Base-by-base conservation (phyloP, 768 basidiomycete species). In the Termitomyces bulborhizus region DNA sequence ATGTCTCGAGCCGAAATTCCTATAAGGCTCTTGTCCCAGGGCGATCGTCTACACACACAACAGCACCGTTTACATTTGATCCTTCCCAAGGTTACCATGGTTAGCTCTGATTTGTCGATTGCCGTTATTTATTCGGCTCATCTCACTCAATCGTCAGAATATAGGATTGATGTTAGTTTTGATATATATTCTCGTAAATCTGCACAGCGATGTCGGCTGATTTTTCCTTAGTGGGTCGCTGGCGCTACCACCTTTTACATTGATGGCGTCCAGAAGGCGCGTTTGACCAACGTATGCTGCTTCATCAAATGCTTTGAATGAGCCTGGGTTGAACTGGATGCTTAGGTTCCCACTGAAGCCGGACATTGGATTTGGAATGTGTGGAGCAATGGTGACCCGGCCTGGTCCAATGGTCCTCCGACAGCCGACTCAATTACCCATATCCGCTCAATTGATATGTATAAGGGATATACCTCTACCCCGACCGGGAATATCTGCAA, bases 401-500 rank as follows among this genome's bases (percentile, higher is more conserved):
- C 57, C 51, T 73, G 72, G 72, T 73, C 72, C 15, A 66, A 65
- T 34, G 71, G 70, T 11, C 72, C 72, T 29, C 72, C 72, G 4
- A 67, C 56, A 1, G 62, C 68, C 1, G 64, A 73, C 54, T 71
- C 70, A 18, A 54, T 68, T 45, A 71, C 71, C 6, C 69, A 69
- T 21, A 69, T 73, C 46, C 64, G 63, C 12, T 71, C 71, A 12
- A 70, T 73, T 51, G 69, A 70, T 26, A 64, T 72, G 13, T 71
- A 66, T 57, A 71, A 64, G 16, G 70, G 69, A 16, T 73, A 66
- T 44, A 66, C 63, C 11, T 58, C 63, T 7, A 66, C 60, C 13
- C 55, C 49, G 16, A 55, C 60, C 5, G 69, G 69, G 15, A 63
- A 53, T n/a, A 34, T 63, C 24, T 68, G 65, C 47, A 63, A 60